Conservation (phyloP, 2,329 filamentous ascomycete genomes). For the Plectosphaerella plurivora region DNA sequence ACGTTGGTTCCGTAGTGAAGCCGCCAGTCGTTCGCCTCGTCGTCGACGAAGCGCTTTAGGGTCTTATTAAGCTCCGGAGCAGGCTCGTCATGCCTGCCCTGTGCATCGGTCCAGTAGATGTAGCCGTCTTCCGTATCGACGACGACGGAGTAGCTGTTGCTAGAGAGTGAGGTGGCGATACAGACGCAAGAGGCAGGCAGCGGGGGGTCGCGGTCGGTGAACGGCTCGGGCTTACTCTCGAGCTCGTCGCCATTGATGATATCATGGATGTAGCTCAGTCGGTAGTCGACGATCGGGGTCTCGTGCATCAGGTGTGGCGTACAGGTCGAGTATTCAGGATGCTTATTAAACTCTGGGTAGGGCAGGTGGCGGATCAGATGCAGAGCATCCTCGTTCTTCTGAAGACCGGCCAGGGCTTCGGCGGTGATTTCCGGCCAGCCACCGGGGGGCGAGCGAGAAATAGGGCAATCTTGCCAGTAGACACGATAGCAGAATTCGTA, state of each 20-base stretch:
- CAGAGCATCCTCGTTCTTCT: slow-evolving; percentile 7
- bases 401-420: slow-evolving; percentile 6
- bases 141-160: slow-evolving; percentile 7
- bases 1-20: slow-evolving; percentile 3
- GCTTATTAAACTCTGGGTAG: slow-evolving; percentile 2
- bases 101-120: slow-evolving; percentile 11
- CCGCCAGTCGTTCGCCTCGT: neutral
- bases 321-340: neutral
- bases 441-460: slow-evolving; percentile 1
- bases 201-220: neutral
- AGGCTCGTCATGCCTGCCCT: slow-evolving; percentile 5
- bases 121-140: slow-evolving; percentile 11
- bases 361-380: slow-evolving; percentile 11
- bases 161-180: slow-evolving; percentile 5
- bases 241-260: neutral
- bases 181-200: slow-evolving; percentile 7
- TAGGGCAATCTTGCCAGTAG: slow-evolving; percentile 9
- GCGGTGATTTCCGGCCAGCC: slow-evolving; percentile 11
- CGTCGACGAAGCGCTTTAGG: slow-evolving; percentile 1
- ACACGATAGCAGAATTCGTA: slow-evolving; percentile 12
- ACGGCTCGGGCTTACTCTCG: neutral
- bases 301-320: slow-evolving; percentile 1
- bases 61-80: slow-evolving; percentile 1
- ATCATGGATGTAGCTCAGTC: neutral
- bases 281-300: slow-evolving; percentile 5